phyloP scores from a whole-genome alignment of 345 rosid species.

The Hypericum perforatum region DNA sequence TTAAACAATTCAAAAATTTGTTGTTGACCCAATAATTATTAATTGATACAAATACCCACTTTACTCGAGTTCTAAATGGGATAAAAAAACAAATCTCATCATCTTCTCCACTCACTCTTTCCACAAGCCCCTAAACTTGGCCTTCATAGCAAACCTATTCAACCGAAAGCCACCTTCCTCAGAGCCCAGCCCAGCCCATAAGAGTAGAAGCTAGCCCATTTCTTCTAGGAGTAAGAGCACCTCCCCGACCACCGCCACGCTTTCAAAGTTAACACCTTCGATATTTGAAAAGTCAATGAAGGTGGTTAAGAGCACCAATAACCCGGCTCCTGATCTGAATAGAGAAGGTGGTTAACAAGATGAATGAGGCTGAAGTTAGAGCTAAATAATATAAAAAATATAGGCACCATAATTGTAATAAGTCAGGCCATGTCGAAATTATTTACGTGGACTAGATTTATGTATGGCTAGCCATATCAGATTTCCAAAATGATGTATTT shows the following conservation, averaged over 20 bases:
- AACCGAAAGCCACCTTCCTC: slow-evolving; percentile 18
- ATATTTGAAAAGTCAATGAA: slow-evolving; percentile 55
- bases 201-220: slow-evolving; percentile 43
- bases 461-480: no score
- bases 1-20: no score
- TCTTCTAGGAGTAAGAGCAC: slow-evolving; percentile 71
- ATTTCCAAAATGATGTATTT: no score
- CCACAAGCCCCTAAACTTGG: slow-evolving; percentile 34
- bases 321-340: slow-evolving; percentile 52
- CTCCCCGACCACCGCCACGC: slow-evolving; percentile 64
- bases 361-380: slow-evolving; percentile 54
- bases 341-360: slow-evolving; percentile 46
- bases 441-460: no score
- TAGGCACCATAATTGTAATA: no score
- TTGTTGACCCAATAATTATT: no score
- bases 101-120: slow-evolving; percentile 30
- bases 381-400: no score
- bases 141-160: slow-evolving; percentile 39
- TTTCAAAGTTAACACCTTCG: slow-evolving; percentile 65
- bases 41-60: no score
- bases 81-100: slow-evolving; percentile 56
- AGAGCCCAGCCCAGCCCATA: slow-evolving; percentile 32
- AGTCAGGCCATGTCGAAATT: no score
- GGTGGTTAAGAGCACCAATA: slow-evolving; percentile 58
- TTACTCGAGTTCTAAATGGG: no score